Evolutionary conservation across 169 alveolate species (phyloP), one percentile per base, ranked within the genome.

Genomic region (Fabrea salina): DNA sequence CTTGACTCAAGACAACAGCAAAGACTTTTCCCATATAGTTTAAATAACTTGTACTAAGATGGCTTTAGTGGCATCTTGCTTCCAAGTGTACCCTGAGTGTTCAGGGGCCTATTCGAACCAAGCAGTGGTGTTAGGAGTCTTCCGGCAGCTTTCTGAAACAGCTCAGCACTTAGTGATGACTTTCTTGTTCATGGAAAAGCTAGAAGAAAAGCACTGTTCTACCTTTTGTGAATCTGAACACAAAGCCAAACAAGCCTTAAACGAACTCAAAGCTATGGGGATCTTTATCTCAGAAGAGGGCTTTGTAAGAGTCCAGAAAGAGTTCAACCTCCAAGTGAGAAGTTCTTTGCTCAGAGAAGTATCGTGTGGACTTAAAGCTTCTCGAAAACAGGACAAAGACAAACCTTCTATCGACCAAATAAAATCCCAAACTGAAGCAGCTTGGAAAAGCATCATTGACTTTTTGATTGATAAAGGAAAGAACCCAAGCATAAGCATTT

Each of bases 81-180:
- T 68, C 35, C 0, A 11, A 39, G 78, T 41, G 8, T 68, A 43
- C 32, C 27, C 19, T 25, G 78, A 68, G 35, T 64, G 40, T 19
- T 35, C 11, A 22, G n/a, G 7, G 1, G 57, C 78, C 16, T 68
- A 68, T 30, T n/a, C 44, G 8, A 19, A n/a, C 2, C 37, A n/a
- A 11, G 78, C 78, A 16, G 78, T 68, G n/a, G 78, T 68, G 7
- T 13, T 68, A 27, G 78, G 78, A 11, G 30, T 68, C 25, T 68
- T 68, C 41, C 67, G 78, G n/a, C 78, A 68, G 19, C 11, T 68
- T n/a, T 68, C 78, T 22, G n/a, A n/a, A n/a, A 43, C 8, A 13
- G 57, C 78, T 30, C 61, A 68, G 37, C 57, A 68, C 33, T 47
- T 68, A 43, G n/a, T 68, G 39, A 68, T 68, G 78, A 68, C 41